Percentiles rank a stretch among this genome's conserved stretches.
These are phyloP conservation scores for Apiospora koreana DNA, from an alignment of 2,329 filamentous ascomycete genomes.

Conservation along the genomic window DNA sequence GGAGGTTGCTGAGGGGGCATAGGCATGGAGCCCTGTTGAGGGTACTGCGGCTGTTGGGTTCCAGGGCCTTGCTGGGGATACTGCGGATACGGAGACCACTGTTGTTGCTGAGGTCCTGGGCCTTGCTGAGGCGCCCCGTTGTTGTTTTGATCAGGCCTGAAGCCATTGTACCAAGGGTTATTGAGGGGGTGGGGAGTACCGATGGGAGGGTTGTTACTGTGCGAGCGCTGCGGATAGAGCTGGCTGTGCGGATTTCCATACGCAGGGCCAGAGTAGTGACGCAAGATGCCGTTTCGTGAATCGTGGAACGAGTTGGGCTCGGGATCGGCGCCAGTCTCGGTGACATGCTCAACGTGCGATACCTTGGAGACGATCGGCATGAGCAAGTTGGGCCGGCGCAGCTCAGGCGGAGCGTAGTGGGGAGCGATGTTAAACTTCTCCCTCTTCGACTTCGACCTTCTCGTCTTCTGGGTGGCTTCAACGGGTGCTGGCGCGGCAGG, in stretches of 20 bases:
- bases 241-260: conserved; percentile 53
- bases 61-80: neutral
- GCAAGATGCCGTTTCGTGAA: conserved; percentile 49
- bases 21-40: neutral
- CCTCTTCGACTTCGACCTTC: conserved; percentile 9
- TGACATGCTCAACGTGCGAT: conserved; percentile 55
- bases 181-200: conserved; percentile 45
- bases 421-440: conserved; percentile 15
- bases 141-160: conserved; percentile 17
- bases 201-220: conserved; percentile 35
- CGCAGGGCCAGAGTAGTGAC: conserved; percentile 57
- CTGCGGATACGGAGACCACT: neutral
- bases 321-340: conserved; percentile 54
- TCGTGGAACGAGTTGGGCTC: conserved; percentile 63
- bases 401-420: conserved; percentile 25
- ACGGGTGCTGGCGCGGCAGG: neutral
- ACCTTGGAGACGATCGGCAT: conserved; percentile 50
- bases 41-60: neutral
- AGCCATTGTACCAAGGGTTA: conserved; percentile 46
- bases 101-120: neutral
- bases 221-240: conserved; percentile 46
- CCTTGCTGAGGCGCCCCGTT: neutral
- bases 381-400: conserved; percentile 45
- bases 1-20: neutral
- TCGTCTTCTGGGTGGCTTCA: neutral